Percentiles rank a stretch among this genome's conserved stretches.
These are phyloP conservation scores for Pleurostoma richardsiae DNA, from an alignment of 2,329 filamentous ascomycete genomes.

Conservation along the genomic window DNA sequence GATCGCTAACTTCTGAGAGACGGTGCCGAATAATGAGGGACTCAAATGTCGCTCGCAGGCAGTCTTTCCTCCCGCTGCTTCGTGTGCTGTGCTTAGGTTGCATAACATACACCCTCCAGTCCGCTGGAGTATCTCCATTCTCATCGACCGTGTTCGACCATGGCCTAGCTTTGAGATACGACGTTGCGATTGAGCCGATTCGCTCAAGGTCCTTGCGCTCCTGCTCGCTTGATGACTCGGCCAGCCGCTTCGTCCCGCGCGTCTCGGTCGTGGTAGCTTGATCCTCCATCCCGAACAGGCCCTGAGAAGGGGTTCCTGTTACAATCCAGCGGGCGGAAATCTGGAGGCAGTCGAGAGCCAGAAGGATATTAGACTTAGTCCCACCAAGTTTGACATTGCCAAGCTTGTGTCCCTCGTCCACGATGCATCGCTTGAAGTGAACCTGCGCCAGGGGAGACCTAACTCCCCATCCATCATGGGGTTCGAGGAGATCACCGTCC, in stretches of 20 bases:
- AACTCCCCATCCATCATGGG: constrained; percentile 18
- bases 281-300: constrained; percentile 68
- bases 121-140: constrained; percentile 51
- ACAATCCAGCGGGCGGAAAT: constrained; percentile 81
- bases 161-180: constrained; percentile 72
- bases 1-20: constrained; percentile 63
- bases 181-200: constrained; percentile 58
- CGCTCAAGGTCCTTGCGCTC: constrained; percentile 62
- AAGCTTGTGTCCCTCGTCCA: constrained; percentile 87
- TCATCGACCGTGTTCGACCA: constrained; percentile 62
- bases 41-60: constrained; percentile 66
- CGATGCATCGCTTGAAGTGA: constrained; percentile 83
- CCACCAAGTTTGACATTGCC: constrained; percentile 53
- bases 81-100: constrained; percentile 45
- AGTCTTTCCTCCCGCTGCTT: constrained; percentile 52
- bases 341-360: constrained; percentile 46
- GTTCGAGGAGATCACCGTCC: constrained; percentile 35
- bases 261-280: constrained; percentile 1
- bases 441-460: constrained; percentile 62
- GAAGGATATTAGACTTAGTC: constrained; percentile 50
- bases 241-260: constrained; percentile 8
- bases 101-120: constrained; percentile 72
- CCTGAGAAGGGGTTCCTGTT: constrained; percentile 82
- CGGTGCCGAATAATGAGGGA: constrained; percentile 77
- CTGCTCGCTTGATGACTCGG: constrained; percentile 36